These are phyloP conservation scores for Panaeolus papilionaceus DNA, from an alignment of 768 basidiomycete species.

Conservation along the genomic window DNA sequence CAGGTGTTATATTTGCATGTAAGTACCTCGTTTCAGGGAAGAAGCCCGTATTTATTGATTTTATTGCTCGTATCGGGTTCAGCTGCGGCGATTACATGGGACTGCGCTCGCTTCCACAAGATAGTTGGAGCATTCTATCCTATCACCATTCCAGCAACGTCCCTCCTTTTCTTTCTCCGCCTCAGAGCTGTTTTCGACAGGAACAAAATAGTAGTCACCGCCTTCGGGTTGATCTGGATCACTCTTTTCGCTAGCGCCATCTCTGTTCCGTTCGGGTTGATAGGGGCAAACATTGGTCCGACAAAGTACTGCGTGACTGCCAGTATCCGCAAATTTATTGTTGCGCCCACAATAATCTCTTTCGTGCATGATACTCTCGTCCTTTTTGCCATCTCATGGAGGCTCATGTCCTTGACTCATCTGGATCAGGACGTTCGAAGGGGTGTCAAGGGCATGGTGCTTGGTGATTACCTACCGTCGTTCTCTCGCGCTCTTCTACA, in stretches of 20 bases:
- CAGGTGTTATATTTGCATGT: not conserved
- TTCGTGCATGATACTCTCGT: conserved; percentile 37
- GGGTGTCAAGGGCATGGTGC: conserved; percentile 24
- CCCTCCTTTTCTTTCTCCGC: conserved; percentile 38
- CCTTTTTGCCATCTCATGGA: conserved; percentile 39
- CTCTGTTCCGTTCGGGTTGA: conserved; percentile 30
- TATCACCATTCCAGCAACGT: conserved; percentile 26
- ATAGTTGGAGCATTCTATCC: conserved; percentile 27
- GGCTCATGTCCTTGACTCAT: conserved; percentile 26
- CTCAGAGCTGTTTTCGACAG: conserved; percentile 33
- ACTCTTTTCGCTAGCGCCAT: conserved; percentile 32
- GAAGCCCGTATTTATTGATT: no score
- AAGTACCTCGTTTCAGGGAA: not conserved
- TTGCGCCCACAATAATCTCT: conserved; percentile 25
- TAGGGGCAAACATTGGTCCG: conserved; percentile 28
- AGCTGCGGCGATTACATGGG: conserved; percentile 16
- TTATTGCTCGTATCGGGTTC: no score
- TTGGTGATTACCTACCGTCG: conserved; percentile 33
- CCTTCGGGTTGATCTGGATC: conserved; percentile 39
- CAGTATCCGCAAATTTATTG: conserved; percentile 18
- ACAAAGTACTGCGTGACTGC: conserved; percentile 34
- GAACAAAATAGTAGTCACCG: conserved; percentile 26
- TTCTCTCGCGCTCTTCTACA: conserved; percentile 34
- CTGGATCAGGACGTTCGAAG: conserved; percentile 15
- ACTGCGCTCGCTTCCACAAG: conserved; percentile 18